A percentile compares a stretch with the other conserved stretches of the same genome.
Conservation (phyloP, 1,284 basidiomycete species). For the Earliella scabrosa region DNA sequence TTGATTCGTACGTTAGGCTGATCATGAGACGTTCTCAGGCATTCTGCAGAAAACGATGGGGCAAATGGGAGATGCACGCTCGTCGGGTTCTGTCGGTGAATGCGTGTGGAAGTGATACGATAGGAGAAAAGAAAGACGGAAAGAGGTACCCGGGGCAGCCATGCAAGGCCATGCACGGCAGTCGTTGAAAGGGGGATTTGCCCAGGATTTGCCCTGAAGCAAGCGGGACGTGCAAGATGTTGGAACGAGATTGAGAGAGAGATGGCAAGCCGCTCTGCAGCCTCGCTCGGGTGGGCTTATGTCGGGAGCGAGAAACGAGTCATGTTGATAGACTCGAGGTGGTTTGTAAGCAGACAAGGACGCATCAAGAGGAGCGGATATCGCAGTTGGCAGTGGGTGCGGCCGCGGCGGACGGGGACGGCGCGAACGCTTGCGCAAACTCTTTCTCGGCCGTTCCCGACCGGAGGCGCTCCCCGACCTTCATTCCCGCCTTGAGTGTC, state of each 20-base stretch:
- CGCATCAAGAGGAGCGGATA: background rate
- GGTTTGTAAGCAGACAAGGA: slow-evolving; percentile 23
- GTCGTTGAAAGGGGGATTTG: too few relatives aligned
- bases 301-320: slow-evolving; percentile 9
- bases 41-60: background rate
- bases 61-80: slow-evolving; percentile 2
- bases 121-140: background rate
- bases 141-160: background rate
- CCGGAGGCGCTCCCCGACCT: slow-evolving; percentile 23
- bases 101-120: too few relatives aligned
- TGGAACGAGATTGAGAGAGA: too few relatives aligned
- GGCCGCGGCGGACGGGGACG: background rate
- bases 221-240: too few relatives aligned
- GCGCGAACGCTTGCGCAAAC: slow-evolving; percentile 21
- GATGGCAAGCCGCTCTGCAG: too few relatives aligned
- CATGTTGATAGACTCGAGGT: slow-evolving; percentile 4
- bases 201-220: too few relatives aligned
- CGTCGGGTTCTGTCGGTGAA: slow-evolving; percentile 15
- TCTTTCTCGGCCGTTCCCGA: slow-evolving; percentile 17
- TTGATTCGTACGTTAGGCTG: background rate
- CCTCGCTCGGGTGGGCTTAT: too few relatives aligned
- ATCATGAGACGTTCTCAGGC: slow-evolving; percentile 3
- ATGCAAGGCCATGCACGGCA: too few relatives aligned
- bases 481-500: slow-evolving; percentile 21
- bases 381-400: slow-evolving; percentile 1